Evolutionary conservation across 495 filamentous ascomycete genomes (phyloP), one percentile per base, ranked within the genome.

Genomic region (Peziza echinospora): DNA sequence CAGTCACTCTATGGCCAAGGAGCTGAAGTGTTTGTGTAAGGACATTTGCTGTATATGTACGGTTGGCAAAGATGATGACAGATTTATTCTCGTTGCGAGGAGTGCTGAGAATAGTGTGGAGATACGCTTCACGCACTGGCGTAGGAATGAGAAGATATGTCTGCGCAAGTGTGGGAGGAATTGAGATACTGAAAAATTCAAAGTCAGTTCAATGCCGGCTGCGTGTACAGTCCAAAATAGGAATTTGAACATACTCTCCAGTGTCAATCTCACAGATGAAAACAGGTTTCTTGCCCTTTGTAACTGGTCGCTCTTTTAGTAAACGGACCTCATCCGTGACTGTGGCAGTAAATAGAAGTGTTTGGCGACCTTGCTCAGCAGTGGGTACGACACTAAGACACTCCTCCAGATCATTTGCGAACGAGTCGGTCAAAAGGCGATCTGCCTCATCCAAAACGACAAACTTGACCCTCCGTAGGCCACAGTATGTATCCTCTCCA

Each of bases 391-490:
- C 73, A 4, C 69, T 72, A 3, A 99, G 68, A 57, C 86, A 93
- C 41, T 79, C 83, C 55, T 85, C 84, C 1, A 99, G 72, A 60
- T 94, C 89, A 0, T 28, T 23, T 6, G 49, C 51, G 17, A 60
- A 60, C 1, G 56, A 59, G 39, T 60, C 57, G 21, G 42, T 51
- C 16, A 99, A 70, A 19, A 99, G 70, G 34, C 91, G 75, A 63
- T 99, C 89, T 21, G 89, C 89, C 68, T 99, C 89, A 63, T 99
- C 89, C 30, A 99, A 76, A 0, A 99, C 82, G 5, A 94, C 81
- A 63, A 86, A 80, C 24, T 75, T 75, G 8, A 78, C 77, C 21
- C 84, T 72, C 2, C 76, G 67, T 6, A 99, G 64, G 2, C 84
- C 84, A 45, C 72, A 69, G 41, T 91, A 70, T 0, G 89, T 96